Conservation (phyloP, 805 yeast genomes). For the Hyphopichia homilentoma region DNA sequence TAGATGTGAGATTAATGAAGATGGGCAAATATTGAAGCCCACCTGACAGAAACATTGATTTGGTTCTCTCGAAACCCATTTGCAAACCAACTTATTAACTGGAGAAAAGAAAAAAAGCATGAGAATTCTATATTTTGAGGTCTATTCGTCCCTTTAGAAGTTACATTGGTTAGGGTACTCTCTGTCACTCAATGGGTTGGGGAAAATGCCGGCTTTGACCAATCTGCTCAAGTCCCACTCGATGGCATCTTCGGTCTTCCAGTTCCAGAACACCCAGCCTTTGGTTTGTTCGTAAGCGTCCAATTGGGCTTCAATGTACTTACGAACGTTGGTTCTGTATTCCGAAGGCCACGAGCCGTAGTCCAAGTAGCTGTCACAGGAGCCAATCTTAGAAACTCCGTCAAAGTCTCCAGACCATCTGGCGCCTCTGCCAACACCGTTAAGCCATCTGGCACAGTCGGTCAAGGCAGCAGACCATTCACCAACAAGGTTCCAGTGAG, state of each 20-base stretch:
- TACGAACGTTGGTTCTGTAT: constrained; percentile 56
- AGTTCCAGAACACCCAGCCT: constrained; percentile 95
- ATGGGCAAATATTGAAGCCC: too few relatives aligned
- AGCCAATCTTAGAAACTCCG: constrained; percentile 46
- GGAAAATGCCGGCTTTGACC: constrained; percentile 60
- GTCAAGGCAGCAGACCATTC: constrained; percentile 93
- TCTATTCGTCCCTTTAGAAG: too few relatives aligned
- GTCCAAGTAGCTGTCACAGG: constrained; percentile 46
- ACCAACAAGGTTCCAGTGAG: constrained; percentile 76
- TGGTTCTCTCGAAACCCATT: too few relatives aligned
- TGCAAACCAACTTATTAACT: too few relatives aligned
- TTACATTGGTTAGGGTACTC: constrained; percentile 67
- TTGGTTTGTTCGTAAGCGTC: constrained; percentile 69
- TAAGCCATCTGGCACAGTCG: constrained; percentile 85
- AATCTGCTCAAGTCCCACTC: constrained; percentile 84
- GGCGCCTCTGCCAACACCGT: constrained; percentile 82
- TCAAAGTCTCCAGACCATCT: constrained; percentile 66
- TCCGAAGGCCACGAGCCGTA: constrained; percentile 53
- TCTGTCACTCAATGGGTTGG: constrained; percentile 73
- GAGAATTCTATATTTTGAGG: too few relatives aligned
- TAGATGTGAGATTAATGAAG: too few relatives aligned
- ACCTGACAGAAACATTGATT: too few relatives aligned
- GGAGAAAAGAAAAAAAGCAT: too few relatives aligned
- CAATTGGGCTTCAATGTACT: constrained; percentile 82
- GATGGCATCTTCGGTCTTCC: constrained; percentile 77